A percentile compares a stretch with the other conserved stretches of the same genome.
phyloP scores from a whole-genome alignment of 2,329 filamentous ascomycete species.

The Exophiala viscosa region DNA sequence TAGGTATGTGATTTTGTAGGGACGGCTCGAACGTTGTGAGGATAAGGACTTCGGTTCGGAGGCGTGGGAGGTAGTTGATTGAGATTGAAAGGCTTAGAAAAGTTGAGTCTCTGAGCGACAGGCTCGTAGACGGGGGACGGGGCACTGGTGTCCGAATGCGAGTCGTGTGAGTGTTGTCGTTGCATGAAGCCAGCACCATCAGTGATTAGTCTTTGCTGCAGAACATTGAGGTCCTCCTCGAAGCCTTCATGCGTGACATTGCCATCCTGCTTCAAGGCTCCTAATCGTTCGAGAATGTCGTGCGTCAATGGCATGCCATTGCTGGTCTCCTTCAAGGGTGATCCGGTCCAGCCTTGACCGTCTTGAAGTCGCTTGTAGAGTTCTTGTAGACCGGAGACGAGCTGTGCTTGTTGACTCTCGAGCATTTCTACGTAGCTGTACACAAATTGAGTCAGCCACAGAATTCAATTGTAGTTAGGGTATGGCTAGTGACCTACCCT shows the following conservation, averaged over 20 bases:
- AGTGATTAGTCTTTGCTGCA: slow-evolving; percentile 55
- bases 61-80: slow-evolving; percentile 40
- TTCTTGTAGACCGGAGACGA: slow-evolving; percentile 59
- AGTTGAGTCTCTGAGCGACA: slow-evolving; percentile 18
- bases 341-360: slow-evolving; percentile 55
- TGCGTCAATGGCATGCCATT: slow-evolving; percentile 60
- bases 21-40: slow-evolving; percentile 22
- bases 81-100: slow-evolving; percentile 20
- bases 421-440: slow-evolving; percentile 63
- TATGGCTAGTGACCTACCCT: slow-evolving; percentile 47
- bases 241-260: slow-evolving; percentile 49
- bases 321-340: slow-evolving; percentile 47
- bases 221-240: slow-evolving; percentile 54
- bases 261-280: slow-evolving; percentile 54
- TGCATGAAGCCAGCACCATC: slow-evolving; percentile 51
- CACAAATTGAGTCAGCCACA: neutral
- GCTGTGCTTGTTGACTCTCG: slow-evolving; percentile 61
- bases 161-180: slow-evolving; percentile 54
- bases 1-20: slow-evolving; percentile 21
- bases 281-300: slow-evolving; percentile 59
- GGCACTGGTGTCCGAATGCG: slow-evolving; percentile 53
- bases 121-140: slow-evolving; percentile 39
- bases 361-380: slow-evolving; percentile 53
- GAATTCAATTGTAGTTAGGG: neutral
- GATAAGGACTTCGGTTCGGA: slow-evolving; percentile 38